Percentiles rank a stretch among this genome's conserved stretches.
These are phyloP conservation scores for Cicer bijugum DNA, from an alignment of 306 rosid species.

Conservation along the genomic window DNA sequence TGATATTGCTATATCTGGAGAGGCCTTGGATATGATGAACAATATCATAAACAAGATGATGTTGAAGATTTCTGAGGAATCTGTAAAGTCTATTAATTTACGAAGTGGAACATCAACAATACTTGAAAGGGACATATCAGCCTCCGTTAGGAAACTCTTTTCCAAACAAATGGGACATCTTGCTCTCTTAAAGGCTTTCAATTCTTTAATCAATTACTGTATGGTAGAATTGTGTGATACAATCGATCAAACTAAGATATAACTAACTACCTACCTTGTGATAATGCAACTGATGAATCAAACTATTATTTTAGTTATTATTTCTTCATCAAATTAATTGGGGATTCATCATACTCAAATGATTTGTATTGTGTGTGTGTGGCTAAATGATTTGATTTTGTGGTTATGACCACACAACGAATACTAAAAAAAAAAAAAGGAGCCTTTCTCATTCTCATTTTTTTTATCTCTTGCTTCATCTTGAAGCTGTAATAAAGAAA, in stretches of 20 bases:
- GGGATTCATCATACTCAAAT: too few relatives aligned
- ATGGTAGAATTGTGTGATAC: not conserved
- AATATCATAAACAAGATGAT: not conserved
- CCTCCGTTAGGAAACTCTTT: not conserved
- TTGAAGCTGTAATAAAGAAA: too few relatives aligned
- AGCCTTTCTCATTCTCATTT: too few relatives aligned
- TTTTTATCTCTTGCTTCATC: too few relatives aligned
- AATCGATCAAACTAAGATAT: not conserved
- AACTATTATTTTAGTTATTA: too few relatives aligned
- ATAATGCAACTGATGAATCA: too few relatives aligned
- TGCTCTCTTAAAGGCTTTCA: not conserved
- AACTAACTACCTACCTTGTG: too few relatives aligned
- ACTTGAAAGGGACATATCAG: not conserved
- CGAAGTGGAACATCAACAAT: not conserved
- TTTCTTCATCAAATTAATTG: too few relatives aligned
- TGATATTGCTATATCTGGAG: not conserved
- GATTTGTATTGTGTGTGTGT: too few relatives aligned
- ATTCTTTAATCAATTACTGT: not conserved
- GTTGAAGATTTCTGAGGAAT: not conserved
- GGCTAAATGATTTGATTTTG: too few relatives aligned
- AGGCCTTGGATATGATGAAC: not conserved
- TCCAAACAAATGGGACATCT: not conserved
- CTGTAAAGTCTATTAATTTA: not conserved
- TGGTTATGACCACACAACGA: too few relatives aligned
- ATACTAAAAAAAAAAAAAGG: too few relatives aligned